A percentile compares a stretch with the other conserved stretches of the same genome.
These are phyloP conservation scores for Aspergillus sp. DNA, from an alignment of 2,329 filamentous ascomycete genomes.

Conservation along the genomic window DNA sequence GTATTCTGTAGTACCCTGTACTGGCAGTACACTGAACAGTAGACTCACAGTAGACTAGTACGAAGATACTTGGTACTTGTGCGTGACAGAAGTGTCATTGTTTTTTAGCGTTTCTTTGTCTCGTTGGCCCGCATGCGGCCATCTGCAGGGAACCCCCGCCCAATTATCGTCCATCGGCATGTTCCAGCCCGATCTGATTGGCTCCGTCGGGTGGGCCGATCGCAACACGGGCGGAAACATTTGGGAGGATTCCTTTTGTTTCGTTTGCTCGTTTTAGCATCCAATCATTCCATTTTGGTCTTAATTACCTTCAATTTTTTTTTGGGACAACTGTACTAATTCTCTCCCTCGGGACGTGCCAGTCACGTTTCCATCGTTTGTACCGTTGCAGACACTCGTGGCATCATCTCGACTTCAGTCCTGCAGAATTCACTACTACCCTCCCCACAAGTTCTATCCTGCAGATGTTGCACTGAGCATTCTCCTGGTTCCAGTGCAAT, in stretches of 20 bases:
- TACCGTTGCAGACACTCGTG: too few species aligned
- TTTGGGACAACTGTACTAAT: background rate
- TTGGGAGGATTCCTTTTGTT: too few species aligned
- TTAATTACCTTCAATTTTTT: too few species aligned
- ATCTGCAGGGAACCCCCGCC: constrained; percentile 8
- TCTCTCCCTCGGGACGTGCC: background rate
- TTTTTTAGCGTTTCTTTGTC: constrained; percentile 1
- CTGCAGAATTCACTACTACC: too few species aligned
- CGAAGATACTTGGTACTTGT: background rate
- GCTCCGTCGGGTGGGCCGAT: background rate
- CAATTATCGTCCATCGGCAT: background rate
- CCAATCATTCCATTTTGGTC: background rate
- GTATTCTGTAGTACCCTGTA: too few species aligned
- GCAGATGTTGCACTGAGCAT: too few species aligned
- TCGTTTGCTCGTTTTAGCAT: background rate
- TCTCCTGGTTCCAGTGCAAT: too few species aligned
- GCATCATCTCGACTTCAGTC: too few species aligned
- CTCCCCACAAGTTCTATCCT: too few species aligned
- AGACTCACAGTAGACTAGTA: too few species aligned
- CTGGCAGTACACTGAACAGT: too few species aligned
- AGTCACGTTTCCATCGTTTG: background rate
- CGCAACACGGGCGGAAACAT: too few species aligned
- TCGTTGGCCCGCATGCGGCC: background rate
- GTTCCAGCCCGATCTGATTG: background rate
- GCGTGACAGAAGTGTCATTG: background rate